Evolutionary conservation across 129 eudicot genomes (phyloP).

Genomic region (Oenanthe sinensis): DNA sequence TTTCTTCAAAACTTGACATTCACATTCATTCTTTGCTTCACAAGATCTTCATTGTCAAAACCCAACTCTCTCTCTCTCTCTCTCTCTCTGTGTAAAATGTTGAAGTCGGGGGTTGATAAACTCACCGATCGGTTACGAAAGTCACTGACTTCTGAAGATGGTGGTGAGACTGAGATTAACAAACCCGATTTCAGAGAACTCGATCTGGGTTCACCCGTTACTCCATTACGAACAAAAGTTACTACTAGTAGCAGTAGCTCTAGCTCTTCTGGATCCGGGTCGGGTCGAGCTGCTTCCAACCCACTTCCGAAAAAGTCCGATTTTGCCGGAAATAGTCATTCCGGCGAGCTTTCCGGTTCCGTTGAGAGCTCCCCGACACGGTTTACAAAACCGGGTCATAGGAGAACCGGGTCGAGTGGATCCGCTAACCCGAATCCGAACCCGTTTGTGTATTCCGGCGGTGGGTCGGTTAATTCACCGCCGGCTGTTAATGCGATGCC

Average conservation of each 20-base stretch:
- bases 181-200: constrained; percentile 83
- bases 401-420: constrained; percentile 41
- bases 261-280: constrained; percentile 81
- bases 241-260: constrained; percentile 61
- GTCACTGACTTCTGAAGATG: constrained; percentile 21
- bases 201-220: constrained; percentile 85
- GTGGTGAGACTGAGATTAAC: constrained; percentile 25
- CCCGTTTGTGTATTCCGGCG: constrained; percentile 21
- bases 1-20: not conserved
- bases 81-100: constrained; percentile 25
- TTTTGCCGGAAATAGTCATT: constrained; percentile 34
- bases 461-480: constrained; percentile 57
- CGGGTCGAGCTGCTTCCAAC: constrained; percentile 41
- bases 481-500: constrained; percentile 53
- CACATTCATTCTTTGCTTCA: not conserved
- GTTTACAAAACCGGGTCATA: constrained; percentile 30
- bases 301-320: constrained; percentile 22
- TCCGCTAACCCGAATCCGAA: constrained; percentile 1
- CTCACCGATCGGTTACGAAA: constrained; percentile 58
- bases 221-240: constrained; percentile 43
- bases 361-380: constrained; percentile 51
- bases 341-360: constrained; percentile 65
- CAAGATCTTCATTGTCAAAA: not conserved
- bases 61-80: not conserved
- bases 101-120: constrained; percentile 34